A percentile compares a stretch with the other conserved stretches of the same genome.
These are phyloP conservation scores for Globisporangium radiosum DNA, from an alignment of 352 stramenopile genomes.

Conservation along the genomic window DNA sequence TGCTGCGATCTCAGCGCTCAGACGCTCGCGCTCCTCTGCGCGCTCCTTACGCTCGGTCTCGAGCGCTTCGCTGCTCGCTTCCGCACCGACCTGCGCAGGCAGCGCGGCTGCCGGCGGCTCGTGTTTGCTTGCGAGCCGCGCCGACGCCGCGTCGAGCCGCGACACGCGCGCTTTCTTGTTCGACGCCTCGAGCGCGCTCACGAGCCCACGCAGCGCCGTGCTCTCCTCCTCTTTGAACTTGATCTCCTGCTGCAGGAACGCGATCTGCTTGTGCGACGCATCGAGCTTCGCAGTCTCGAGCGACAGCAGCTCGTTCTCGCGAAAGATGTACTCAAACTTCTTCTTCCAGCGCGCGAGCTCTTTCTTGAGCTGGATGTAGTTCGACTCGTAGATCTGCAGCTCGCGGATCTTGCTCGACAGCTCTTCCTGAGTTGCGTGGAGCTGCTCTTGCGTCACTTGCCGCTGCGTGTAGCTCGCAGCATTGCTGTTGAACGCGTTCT, in stretches of 20 bases:
- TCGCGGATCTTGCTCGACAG: slow-evolving; percentile 72
- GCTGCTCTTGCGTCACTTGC: slow-evolving; percentile 48
- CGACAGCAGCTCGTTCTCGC: slow-evolving; percentile 80
- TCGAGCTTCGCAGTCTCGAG: slow-evolving; percentile 84
- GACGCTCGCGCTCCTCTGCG: slow-evolving; percentile 41
- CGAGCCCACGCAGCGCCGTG: slow-evolving; percentile 58
- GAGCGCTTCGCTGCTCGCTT: slow-evolving; percentile 21
- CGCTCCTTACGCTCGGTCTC: slow-evolving; percentile 33
- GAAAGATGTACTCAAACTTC: slow-evolving; percentile 85
- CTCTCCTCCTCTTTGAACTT: slow-evolving; percentile 83
- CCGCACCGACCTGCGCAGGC: slow-evolving; percentile 5
- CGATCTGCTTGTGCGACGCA: slow-evolving; percentile 74
- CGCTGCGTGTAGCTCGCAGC: slow-evolving; percentile 58
- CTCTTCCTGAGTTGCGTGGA: slow-evolving; percentile 72
- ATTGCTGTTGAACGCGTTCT: slow-evolving; percentile 49
- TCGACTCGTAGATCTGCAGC: slow-evolving; percentile 76
- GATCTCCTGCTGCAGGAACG: slow-evolving; percentile 78
- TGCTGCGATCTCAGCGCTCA: slow-evolving; percentile 38
- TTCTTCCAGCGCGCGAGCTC: slow-evolving; percentile 80
- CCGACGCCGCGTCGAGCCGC: slow-evolving; percentile 37
- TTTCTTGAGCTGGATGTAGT: slow-evolving; percentile 75
- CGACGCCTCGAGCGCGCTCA: slow-evolving; percentile 67
- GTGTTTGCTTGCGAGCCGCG: slow-evolving; percentile 19
- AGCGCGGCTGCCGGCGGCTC: slow-evolving; percentile 20
- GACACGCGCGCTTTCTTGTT: slow-evolving; percentile 77